phyloP scores from a whole-genome alignment of 176 grass and related monocot genomes.

The Zoysia japonica region DNA sequence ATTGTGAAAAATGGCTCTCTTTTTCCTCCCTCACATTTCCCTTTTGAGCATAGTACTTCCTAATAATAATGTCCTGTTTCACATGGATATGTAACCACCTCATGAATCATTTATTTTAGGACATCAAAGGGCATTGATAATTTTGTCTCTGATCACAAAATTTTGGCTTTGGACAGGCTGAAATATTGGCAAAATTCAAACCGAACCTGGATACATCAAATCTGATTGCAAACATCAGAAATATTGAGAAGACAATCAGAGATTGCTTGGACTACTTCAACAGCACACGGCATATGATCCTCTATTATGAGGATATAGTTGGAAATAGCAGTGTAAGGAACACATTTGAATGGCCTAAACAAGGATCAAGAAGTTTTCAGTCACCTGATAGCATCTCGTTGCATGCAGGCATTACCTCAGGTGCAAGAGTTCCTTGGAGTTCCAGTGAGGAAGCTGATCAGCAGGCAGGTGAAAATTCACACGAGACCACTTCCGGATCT shows the following conservation, averaged over 20 bases:
- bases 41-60: neutral
- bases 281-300: constrained; percentile 57
- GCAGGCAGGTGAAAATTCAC: constrained; percentile 93
- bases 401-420: constrained; percentile 58
- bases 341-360: neutral
- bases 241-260: constrained; percentile 59
- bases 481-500: constrained; percentile 61
- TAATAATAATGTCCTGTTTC: too few relatives aligned
- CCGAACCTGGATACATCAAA: constrained; percentile 59
- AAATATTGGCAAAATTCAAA: constrained; percentile 90
- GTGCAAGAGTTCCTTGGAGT: constrained; percentile 73
- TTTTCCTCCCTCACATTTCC: neutral
- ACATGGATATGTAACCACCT: too few relatives aligned
- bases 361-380: neutral
- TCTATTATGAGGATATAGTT: constrained; percentile 91
- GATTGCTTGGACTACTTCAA: constrained; percentile 68
- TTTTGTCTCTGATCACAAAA: constrained; percentile 20
- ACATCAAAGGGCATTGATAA: neutral
- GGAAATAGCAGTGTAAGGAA: constrained; percentile 53
- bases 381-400: constrained; percentile 7
- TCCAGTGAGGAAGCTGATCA: constrained; percentile 60
- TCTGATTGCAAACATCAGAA: constrained; percentile 61
- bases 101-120: too few relatives aligned
- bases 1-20: neutral
- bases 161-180: constrained; percentile 57